phyloP scores from a whole-genome alignment of 2,329 filamentous ascomycete species.

The Blastomyces silverae region DNA sequence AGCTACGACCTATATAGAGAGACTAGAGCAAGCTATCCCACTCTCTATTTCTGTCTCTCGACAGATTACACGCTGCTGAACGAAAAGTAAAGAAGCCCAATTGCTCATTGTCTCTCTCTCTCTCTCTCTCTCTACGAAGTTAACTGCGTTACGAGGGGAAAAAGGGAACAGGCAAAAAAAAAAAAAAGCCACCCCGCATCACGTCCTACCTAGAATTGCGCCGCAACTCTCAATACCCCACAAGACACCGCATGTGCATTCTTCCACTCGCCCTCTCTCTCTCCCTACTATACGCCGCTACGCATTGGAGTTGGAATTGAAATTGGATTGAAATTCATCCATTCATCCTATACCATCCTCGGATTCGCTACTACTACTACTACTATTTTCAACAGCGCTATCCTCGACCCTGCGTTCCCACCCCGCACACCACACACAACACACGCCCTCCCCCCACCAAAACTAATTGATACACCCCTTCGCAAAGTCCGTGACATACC shows the following conservation, averaged over 20 bases:
- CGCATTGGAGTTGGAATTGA: background rate
- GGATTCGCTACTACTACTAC: too few species aligned
- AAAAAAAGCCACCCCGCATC: conserved; percentile 1
- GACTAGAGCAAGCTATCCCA: background rate
- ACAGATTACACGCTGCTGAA: background rate
- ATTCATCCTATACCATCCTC: background rate
- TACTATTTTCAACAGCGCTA: too few species aligned
- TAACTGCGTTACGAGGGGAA: too few species aligned
- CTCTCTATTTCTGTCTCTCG: background rate
- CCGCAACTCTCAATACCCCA: background rate
- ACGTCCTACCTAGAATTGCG: conserved; percentile 5
- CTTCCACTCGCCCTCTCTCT: background rate
- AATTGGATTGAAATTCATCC: background rate
- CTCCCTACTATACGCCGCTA: background rate
- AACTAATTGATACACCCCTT: background rate
- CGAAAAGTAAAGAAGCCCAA: background rate
- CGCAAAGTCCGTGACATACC: background rate
- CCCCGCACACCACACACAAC: too few species aligned
- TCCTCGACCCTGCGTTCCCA: too few species aligned
- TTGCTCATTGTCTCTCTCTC: background rate
- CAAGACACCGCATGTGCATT: background rate
- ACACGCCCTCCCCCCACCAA: too few species aligned
- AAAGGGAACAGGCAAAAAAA: background rate
- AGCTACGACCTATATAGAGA: background rate
- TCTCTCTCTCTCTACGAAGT: too few species aligned